Evolutionary conservation across 305 asterid genomes (phyloP).

Genomic region (Solanum hybrid): DNA sequence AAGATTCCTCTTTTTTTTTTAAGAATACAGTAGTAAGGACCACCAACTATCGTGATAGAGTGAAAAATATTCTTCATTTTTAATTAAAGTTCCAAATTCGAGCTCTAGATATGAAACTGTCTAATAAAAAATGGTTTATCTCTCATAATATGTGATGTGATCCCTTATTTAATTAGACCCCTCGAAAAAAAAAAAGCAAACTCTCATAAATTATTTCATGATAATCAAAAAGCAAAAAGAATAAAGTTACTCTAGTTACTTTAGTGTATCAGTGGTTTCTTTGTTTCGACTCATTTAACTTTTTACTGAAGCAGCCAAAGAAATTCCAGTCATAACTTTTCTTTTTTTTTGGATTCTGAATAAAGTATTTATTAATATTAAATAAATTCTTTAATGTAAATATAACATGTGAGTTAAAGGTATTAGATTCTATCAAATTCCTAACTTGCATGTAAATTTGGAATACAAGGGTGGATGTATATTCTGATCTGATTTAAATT

Average conservation of each 20-base stretch:
- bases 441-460: neutral
- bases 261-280: neutral
- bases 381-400: neutral
- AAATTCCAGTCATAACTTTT: neutral
- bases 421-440: neutral
- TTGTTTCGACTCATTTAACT: neutral
- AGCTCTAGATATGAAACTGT: neutral
- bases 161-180: neutral
- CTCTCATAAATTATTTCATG: neutral
- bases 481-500: neutral
- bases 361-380: neutral
- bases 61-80: neutral
- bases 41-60: neutral
- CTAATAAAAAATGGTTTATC: fast-evolving
- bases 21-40: neutral
- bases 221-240: neutral
- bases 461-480: neutral
- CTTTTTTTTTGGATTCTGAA: neutral
- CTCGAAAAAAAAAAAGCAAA: neutral
- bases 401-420: neutral
- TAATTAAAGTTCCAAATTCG: fast-evolving
- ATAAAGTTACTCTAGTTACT: neutral
- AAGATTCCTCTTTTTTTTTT: neutral
- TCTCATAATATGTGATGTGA: neutral
- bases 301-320: neutral